phyloP scores from a whole-genome alignment of 495 filamentous ascomycete species.

The Bacidia rubella region DNA sequence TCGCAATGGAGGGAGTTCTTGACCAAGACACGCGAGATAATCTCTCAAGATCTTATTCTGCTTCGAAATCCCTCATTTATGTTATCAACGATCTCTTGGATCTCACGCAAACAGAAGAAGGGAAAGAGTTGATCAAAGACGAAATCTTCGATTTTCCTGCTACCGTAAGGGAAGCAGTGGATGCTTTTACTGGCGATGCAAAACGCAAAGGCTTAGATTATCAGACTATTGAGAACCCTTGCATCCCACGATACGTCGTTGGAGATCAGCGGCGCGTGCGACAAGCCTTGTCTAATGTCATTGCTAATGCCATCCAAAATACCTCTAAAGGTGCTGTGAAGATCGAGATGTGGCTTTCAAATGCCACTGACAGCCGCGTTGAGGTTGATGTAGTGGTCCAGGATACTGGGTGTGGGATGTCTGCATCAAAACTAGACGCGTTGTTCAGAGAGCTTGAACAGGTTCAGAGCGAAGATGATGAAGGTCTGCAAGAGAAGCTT shows the following conservation, averaged over 20 bases:
- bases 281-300: constrained; percentile 70
- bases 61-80: constrained; percentile 91
- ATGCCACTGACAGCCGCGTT: constrained; percentile 30
- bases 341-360: constrained; percentile 50
- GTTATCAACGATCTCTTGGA: constrained; percentile 94
- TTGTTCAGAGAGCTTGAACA: constrained; percentile 84
- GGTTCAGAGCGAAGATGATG: constrained; percentile 45
- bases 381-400: constrained; percentile 60
- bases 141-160: constrained; percentile 62
- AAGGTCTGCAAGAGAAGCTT: constrained; percentile 20
- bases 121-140: constrained; percentile 65
- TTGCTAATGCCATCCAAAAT: constrained; percentile 75
- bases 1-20: constrained; percentile 72
- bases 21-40: constrained; percentile 82
- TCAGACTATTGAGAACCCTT: constrained; percentile 51
- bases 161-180: constrained; percentile 64
- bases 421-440: constrained; percentile 50
- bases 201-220: constrained; percentile 62
- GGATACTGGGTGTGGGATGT: constrained; percentile 77
- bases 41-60: constrained; percentile 74
- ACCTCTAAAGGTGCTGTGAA: constrained; percentile 57
- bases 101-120: constrained; percentile 79
- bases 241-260: constrained; percentile 55
- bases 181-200: constrained; percentile 59
- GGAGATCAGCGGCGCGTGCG: constrained; percentile 71